A percentile compares a stretch with the other conserved stretches of the same genome.
phyloP scores from a whole-genome alignment of 202 grass and related monocot genomes.

The Dendrocalamus latiflorus region DNA sequence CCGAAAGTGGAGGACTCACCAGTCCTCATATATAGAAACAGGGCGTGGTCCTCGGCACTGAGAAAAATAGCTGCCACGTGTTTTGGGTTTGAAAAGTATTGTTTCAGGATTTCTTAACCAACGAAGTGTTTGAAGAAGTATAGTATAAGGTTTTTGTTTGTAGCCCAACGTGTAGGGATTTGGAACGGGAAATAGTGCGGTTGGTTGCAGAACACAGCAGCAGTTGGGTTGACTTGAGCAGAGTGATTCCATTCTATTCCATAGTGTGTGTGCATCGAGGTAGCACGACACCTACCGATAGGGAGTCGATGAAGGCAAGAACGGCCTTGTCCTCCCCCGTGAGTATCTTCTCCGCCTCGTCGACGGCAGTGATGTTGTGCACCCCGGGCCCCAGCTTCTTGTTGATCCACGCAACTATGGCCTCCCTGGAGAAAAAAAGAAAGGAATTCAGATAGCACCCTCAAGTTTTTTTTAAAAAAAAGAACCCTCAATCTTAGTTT shows the following conservation, averaged over 20 bases:
- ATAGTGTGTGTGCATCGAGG: background rate
- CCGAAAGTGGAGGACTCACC: too few relatives aligned
- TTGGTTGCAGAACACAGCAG: background rate
- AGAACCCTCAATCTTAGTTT: too few relatives aligned
- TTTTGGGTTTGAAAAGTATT: background rate
- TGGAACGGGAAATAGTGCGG: background rate
- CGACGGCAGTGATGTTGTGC: too few relatives aligned
- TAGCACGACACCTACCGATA: constrained; percentile 42
- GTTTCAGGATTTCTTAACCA: background rate
- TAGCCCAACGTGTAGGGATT: background rate
- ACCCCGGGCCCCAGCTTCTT: too few relatives aligned
- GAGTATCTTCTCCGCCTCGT: too few relatives aligned
- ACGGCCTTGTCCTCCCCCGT: constrained; percentile 58
- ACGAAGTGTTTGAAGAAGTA: background rate
- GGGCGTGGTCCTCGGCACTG: background rate
- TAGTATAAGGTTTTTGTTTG: background rate
- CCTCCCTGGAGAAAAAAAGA: too few relatives aligned
- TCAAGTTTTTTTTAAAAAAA: too few relatives aligned
- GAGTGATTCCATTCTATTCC: background rate
- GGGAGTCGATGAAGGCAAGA: constrained; percentile 55
- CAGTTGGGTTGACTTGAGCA: background rate
- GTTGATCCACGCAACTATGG: too few relatives aligned
- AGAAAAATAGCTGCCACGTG: background rate
- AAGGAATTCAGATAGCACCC: too few relatives aligned
- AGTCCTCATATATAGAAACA: too few relatives aligned